Percentiles rank a stretch among this genome's conserved stretches.
Evolutionary conservation across 2,329 filamentous ascomycete genomes (phyloP).

Genomic region (Ustilaginoidea virens): DNA sequence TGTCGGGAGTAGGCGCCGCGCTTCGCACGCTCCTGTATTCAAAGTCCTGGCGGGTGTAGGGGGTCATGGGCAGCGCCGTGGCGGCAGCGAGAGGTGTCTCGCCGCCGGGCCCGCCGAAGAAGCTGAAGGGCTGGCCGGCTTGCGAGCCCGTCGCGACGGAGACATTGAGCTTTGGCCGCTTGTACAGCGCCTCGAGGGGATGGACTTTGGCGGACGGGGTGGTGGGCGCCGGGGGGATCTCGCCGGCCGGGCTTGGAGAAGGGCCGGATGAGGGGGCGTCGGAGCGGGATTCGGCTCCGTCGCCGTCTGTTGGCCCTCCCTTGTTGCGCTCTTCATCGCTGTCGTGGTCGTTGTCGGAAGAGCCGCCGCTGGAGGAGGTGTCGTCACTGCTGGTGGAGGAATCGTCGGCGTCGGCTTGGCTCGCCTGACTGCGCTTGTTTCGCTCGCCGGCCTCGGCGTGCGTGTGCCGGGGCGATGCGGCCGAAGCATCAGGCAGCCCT

Average conservation of each 20-base stretch:
- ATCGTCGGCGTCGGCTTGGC: no score
- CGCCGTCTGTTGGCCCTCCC: slow-evolving; percentile 10
- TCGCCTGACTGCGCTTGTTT: no score
- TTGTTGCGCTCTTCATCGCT: no score
- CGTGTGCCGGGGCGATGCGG: no score
- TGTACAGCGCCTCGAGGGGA: slow-evolving; percentile 86
- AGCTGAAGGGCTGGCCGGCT: slow-evolving; percentile 49
- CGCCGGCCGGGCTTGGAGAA: slow-evolving; percentile 35
- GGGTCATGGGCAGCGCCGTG: slow-evolving; percentile 49
- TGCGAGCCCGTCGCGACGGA: slow-evolving; percentile 5
- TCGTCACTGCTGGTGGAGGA: no score
- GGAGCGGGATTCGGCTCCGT: slow-evolving; percentile 10
- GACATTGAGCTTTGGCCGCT: slow-evolving; percentile 40
- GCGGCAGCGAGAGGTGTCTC: slow-evolving; percentile 27
- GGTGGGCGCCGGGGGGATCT: slow-evolving; percentile 32
- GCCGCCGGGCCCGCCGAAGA: slow-evolving; percentile 45
- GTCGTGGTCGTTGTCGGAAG: slow-evolving; percentile 8
- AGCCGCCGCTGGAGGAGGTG: no score
- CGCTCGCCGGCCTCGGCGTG: no score
- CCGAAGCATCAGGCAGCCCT: no score
- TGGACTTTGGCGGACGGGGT: slow-evolving; percentile 45
- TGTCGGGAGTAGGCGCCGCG: slow-evolving; percentile 89
- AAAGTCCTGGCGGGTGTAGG: slow-evolving; percentile 66
- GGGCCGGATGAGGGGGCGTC: slow-evolving; percentile 34
- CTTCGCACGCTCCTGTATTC: slow-evolving; percentile 64